phyloP scores from a whole-genome alignment of 192 early-diverging fungal species.

The Rhizophlyctis rosea region DNA sequence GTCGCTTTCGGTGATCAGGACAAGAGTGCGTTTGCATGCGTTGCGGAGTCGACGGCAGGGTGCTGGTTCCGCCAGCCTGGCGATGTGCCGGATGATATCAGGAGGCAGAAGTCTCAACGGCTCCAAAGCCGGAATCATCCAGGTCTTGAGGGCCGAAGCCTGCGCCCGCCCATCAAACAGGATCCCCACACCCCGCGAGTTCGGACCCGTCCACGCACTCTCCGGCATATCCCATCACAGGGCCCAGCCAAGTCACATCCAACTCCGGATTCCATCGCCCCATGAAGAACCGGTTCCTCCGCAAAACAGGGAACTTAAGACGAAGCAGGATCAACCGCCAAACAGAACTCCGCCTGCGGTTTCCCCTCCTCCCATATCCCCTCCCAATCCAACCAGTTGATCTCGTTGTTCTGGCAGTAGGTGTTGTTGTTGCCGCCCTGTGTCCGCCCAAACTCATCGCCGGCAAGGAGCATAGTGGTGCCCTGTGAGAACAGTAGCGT shows the following conservation, averaged over 20 bases:
- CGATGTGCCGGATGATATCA: too few relatives aligned
- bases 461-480: slow-evolving; percentile 21
- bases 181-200: slow-evolving; percentile 23
- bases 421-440: slow-evolving; percentile 29
- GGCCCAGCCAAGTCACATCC: slow-evolving; percentile 23
- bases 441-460: slow-evolving; percentile 25
- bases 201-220: slow-evolving; percentile 21
- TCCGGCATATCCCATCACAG: slow-evolving; percentile 18
- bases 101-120: too few relatives aligned
- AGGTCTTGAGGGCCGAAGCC: slow-evolving; percentile 22
- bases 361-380: slow-evolving; percentile 20
- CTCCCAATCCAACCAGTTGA: slow-evolving; percentile 32
- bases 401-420: slow-evolving; percentile 26
- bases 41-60: too few relatives aligned
- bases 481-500: slow-evolving; percentile 26
- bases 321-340: slow-evolving; percentile 24
- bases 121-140: too few relatives aligned
- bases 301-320: slow-evolving; percentile 24
- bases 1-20: too few relatives aligned
- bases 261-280: slow-evolving; percentile 22
- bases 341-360: slow-evolving; percentile 17
- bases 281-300: slow-evolving; percentile 21
- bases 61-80: too few relatives aligned
- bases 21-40: too few relatives aligned
- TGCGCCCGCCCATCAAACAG: slow-evolving; percentile 27